Evolutionary conservation across 805 yeast species (phyloP), one percentile per base, ranked within the genome.

Genomic region (Wickerhamomyces rabaulensis): DNA sequence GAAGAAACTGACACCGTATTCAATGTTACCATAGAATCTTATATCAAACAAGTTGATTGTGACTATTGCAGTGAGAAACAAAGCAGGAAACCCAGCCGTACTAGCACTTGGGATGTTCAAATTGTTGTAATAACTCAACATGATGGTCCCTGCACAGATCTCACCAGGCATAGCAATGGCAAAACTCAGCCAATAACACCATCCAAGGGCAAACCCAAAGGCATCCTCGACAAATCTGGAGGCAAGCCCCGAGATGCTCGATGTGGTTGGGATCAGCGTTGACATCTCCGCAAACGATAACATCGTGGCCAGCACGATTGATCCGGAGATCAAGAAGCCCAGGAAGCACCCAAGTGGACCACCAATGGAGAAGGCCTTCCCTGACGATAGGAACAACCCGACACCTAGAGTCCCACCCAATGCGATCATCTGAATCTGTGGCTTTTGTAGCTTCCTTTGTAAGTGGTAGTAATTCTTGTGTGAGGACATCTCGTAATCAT

Each of bases 341-440:
- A 86, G 54, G 6, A 86, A 64, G 9, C 88, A 78, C 0, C 95
- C 95, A 44, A 86, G 67, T 1, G 92, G 92, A 2, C 95, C 95
- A 2, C 87, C 84, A 16, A 81, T 80, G 17, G 81, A 72, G 44
- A 86, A 74, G 0, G 89, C 86, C 56, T 84, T 82, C 4, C 94
- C 91, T 7, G 85, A 77, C 39, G 82, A 79, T 21, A 86, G 65
- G 47, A 83, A 74, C 17, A 86, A 63, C 0, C 95, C 94, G 15
- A 86, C 92, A 1, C 94, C 94, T 6, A 86, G 62, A 0, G 91
- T 84, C 2, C 90, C 92, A 3, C 90, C 89, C 26, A 87, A 68
- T 0, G 91, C 86, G 41, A 86, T 81, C 81, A 85, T 83, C 58
- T 85, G 90, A 17, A 86, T 65, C 62, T 86, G 92, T 20, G 89